Evolutionary conservation across 2,329 filamentous ascomycete genomes (phyloP), one percentile per base, ranked within the genome.

Genomic region (Paecilomyces formosus): DNA sequence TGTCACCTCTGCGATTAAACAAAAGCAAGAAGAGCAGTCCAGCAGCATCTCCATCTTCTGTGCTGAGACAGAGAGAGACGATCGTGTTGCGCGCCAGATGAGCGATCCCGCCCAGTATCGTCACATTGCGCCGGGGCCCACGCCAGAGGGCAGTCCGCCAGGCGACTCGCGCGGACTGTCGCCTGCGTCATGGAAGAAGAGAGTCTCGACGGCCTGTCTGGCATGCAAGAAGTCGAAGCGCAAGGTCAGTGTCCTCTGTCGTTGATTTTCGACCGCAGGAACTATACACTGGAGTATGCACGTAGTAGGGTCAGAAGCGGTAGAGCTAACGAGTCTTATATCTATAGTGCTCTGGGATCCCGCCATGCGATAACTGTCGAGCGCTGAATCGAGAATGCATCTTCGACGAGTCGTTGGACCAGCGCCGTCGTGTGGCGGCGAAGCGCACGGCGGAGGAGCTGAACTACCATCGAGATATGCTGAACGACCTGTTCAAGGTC

Each of bases 361-460:
- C 69, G 8, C 74, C 74, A 1, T 77, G 75, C 56, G 66, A 73
- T 24, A 74, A 74, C 54, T 77, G 75, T 61, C 65, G 68, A 33
- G 60, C 70, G 30, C 73, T 71, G 55, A 66, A 69, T 22, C 63
- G 70, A 30, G 65, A 67, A 35, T 77, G 75, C 3, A 78, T 87
- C 28, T 81, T 86, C 67, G 85, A 88, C 66, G 81, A 84, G 67
- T 82, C 82, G 1, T 78, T 82, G 33, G 81, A 87, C 57, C 83
- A 83, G 8, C 70, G 75, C 11, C 72, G 74, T 3, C 71, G 74
- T 18, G 72, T 75, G 18, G 72, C 71, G 0, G 72, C 71, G 9
- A 77, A 76, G 59, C 66, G 73, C 8, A 75, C 74, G 3, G 67
- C 74, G 2, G 72, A 75, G 54, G 74, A 76, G 60, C 65, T 76